Percentiles rank a stretch among this genome's conserved stretches.
Evolutionary conservation across 768 basidiomycete species (phyloP).

Genomic region (Lactarius hengduanensis): DNA sequence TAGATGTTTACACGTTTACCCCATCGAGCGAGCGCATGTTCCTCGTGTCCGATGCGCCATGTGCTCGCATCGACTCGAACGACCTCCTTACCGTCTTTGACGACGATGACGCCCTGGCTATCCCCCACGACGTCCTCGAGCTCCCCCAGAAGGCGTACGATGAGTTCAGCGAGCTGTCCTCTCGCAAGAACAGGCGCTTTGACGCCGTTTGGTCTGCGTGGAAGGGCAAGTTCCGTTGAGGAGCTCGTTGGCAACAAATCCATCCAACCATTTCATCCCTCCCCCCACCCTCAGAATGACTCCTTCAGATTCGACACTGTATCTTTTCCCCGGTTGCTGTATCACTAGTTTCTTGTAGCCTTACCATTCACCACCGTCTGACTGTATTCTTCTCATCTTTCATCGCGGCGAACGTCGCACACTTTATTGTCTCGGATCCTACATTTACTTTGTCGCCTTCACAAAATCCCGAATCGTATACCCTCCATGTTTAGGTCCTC

Average conservation of each 20-base stretch:
- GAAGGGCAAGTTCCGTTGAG: slow-evolving; percentile 34
- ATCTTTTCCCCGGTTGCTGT: slow-evolving; percentile 5
- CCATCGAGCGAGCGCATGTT: slow-evolving; percentile 68
- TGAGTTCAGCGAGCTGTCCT: slow-evolving; percentile 54
- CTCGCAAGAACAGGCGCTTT: slow-evolving; percentile 52
- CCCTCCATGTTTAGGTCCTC: slow-evolving; percentile 11
- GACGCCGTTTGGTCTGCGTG: slow-evolving; percentile 59
- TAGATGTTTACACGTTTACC: slow-evolving; percentile 64
- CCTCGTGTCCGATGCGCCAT: slow-evolving; percentile 56
- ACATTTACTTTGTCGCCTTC: background rate
- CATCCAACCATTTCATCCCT: background rate
- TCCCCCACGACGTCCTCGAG: slow-evolving; percentile 57
- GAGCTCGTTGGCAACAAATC: background rate
- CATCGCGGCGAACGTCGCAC: background rate
- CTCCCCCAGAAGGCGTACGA: slow-evolving; percentile 57
- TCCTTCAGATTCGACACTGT: slow-evolving; percentile 1
- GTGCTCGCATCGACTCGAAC: slow-evolving; percentile 58
- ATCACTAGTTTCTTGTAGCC: slow-evolving; percentile 22
- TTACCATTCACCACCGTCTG: background rate
- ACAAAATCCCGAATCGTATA: background rate
- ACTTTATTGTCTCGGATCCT: background rate
- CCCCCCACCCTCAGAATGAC: too few relatives aligned
- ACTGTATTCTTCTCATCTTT: slow-evolving; percentile 10
- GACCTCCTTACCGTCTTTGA: slow-evolving; percentile 64
- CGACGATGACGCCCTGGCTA: slow-evolving; percentile 36